Base-by-base conservation (phyloP, 2,329 filamentous ascomycete species). In the Calycina herbarum region DNA sequence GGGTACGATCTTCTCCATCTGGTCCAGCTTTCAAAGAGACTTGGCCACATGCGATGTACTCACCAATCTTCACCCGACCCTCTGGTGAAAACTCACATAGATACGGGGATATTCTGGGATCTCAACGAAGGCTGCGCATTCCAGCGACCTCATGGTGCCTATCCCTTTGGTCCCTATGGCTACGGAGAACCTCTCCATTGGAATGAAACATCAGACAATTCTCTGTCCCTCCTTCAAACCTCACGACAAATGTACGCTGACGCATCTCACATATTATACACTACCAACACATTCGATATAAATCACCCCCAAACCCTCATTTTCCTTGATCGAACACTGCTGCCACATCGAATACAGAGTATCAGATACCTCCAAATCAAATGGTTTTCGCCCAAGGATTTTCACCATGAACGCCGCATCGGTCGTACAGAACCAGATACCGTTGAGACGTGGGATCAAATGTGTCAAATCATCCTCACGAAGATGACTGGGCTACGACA, bases 241-340 rank as follows among this genome's bases (percentile, higher is more conserved):
- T 64, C 51, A 17, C 62, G 56, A 29, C 62, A 48, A 7, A 59
- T 59, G 10, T 59, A 64, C 20, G 2, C 5, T 20, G 62, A 64
- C 2, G 29, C 56, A 29, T 24, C 35, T 31, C 20, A 42, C 38
- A 33, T 64, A 13, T 33, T 59, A 10, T 64, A 64, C 57, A 35
- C 35, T 8, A 58, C 33, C 13, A 64, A 59, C 27, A 59, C 33
- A 1, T 64, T 64, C 40, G 57, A 59, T 11, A 29, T 64, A 13
- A 54, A 59, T 24, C 54, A 59, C n/a, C 29, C 56, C 5, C 54
- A 64, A 15, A 59, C 54, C 3, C 24, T 64, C n/a, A 10, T 64
- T 3, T 64, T 59, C 10, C 57, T 64, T 1, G 35, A 27, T n/a
- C 62, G 40, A 33, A 57, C 62, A n/a, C 40, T 64, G 5, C 38